phyloP scores from a whole-genome alignment of 768 basidiomycete species.

The Termitomyces titanicus region DNA sequence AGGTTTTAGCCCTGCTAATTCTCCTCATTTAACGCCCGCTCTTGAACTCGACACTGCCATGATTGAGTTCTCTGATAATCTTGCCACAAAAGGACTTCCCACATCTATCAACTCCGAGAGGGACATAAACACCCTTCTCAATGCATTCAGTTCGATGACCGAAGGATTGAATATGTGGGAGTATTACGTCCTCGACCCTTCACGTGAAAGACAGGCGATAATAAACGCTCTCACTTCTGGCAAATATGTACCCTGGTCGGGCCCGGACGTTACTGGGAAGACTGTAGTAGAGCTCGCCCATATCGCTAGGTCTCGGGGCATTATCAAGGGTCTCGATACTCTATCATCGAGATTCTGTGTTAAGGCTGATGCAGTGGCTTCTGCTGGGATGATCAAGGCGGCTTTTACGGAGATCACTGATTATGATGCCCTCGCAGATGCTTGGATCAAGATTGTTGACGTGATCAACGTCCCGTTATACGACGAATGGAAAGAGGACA shows the following conservation, averaged over 20 bases:
- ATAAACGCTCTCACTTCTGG: conserved; percentile 47
- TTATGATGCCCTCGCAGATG: conserved; percentile 53
- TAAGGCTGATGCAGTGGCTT: conserved; percentile 54
- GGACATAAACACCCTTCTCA: conserved; percentile 68
- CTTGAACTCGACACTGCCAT: conserved; percentile 89
- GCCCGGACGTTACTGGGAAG: conserved; percentile 55
- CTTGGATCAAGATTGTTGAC: conserved; percentile 78
- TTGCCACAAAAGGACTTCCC: conserved; percentile 68
- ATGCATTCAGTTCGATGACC: conserved; percentile 57
- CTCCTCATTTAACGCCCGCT: conserved; percentile 90
- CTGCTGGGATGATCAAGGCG: conserved; percentile 74
- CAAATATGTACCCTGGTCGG: conserved; percentile 55
- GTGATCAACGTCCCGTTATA: conserved; percentile 89
- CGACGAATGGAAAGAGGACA: conserved; percentile 82
- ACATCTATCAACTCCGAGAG: conserved; percentile 55
- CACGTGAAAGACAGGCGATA: conserved; percentile 58
- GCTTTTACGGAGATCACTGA: conserved; percentile 52
- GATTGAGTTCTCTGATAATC: conserved; percentile 69
- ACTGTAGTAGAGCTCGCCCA: conserved; percentile 62
- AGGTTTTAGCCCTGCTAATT: conserved; percentile 91
- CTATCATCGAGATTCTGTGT: conserved; percentile 68
- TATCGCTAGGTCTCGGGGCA: conserved; percentile 48
- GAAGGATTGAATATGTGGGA: conserved; percentile 82
- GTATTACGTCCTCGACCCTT: conserved; percentile 85
- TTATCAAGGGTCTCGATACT: conserved; percentile 56